Evolutionary conservation across 2,329 filamentous ascomycete genomes (phyloP).

Genomic region (Hypoxylon sp.): DNA sequence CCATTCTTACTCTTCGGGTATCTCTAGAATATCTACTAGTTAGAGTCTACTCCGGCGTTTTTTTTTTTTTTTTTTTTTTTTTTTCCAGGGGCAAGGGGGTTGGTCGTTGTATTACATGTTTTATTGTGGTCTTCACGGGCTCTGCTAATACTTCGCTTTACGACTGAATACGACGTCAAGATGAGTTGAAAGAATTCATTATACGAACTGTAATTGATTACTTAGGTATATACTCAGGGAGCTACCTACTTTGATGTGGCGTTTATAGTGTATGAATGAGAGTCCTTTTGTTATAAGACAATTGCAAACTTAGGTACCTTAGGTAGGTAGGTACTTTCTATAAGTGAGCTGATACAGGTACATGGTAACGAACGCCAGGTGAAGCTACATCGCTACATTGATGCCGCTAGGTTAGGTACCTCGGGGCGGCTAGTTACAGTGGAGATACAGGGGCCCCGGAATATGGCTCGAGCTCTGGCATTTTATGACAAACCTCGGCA

Average conservation of each 20-base stretch:
- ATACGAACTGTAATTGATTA: neutral
- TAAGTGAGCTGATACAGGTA: neutral
- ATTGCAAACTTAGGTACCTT: too few species aligned
- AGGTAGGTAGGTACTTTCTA: too few species aligned
- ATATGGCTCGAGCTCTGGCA: constrained; percentile 32
- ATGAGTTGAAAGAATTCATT: neutral
- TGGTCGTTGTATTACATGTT: neutral
- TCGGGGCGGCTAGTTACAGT: neutral
- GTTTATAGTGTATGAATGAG: neutral
- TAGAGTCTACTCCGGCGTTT: neutral
- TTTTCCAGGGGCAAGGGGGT: neutral
- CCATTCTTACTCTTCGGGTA: neutral
- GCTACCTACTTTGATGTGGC: neutral
- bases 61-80: too few species aligned
- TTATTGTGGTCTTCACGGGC: neutral
- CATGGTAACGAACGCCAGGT: too few species aligned
- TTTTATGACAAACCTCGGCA: constrained; percentile 38
- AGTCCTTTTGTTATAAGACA: neutral
- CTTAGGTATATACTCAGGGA: neutral
- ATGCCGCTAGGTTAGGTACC: neutral
- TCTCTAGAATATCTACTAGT: neutral
- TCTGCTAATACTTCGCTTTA: neutral
- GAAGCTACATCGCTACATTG: neutral
- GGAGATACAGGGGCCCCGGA: neutral
- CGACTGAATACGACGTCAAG: neutral